Percentiles rank a stretch among this genome's conserved stretches.
Evolutionary conservation across 352 stramenopile species (phyloP).

Genomic region (Phytophthora megakarya): DNA sequence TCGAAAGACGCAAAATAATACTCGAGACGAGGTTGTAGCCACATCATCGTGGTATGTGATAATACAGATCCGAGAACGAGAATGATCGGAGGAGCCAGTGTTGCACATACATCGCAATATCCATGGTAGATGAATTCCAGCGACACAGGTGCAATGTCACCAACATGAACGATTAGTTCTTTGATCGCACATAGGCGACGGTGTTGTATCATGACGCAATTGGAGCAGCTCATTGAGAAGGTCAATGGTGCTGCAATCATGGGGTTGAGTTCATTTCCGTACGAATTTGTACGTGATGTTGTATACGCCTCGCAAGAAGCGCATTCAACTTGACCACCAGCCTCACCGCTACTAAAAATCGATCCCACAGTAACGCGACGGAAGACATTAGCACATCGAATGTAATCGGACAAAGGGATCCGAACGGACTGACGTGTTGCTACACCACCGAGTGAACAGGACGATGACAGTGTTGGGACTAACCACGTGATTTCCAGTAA

Average conservation of each 20-base stretch:
- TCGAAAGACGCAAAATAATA: constrained; percentile 39
- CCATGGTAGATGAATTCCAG: constrained; percentile 39
- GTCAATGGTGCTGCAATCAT: constrained; percentile 1
- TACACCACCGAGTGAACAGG: background rate
- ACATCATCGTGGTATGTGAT: background rate
- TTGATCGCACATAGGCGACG: constrained; percentile 19
- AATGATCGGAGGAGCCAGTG: constrained; percentile 22
- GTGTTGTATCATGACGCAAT: constrained; percentile 17
- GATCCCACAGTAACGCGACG: constrained; percentile 9
- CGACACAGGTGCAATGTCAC: background rate
- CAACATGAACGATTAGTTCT: constrained; percentile 12
- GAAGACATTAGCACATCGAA: constrained; percentile 40
- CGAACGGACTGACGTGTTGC: constrained; percentile 40
- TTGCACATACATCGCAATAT: constrained; percentile 29
- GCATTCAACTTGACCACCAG: constrained; percentile 4
- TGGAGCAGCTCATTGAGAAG: constrained; percentile 7
- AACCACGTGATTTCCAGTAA: constrained; percentile 47
- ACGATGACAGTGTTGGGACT: constrained; percentile 1
- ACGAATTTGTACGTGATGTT: background rate
- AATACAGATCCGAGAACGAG: constrained; percentile 20
- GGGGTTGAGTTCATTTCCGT: background rate
- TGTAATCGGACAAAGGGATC: constrained; percentile 50
- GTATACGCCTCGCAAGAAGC: constrained; percentile 9
- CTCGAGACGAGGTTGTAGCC: constrained; percentile 22
- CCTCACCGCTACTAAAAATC: background rate